Base-by-base conservation (phyloP, 208 protist species). In the Wallacemonas rigidus region DNA sequence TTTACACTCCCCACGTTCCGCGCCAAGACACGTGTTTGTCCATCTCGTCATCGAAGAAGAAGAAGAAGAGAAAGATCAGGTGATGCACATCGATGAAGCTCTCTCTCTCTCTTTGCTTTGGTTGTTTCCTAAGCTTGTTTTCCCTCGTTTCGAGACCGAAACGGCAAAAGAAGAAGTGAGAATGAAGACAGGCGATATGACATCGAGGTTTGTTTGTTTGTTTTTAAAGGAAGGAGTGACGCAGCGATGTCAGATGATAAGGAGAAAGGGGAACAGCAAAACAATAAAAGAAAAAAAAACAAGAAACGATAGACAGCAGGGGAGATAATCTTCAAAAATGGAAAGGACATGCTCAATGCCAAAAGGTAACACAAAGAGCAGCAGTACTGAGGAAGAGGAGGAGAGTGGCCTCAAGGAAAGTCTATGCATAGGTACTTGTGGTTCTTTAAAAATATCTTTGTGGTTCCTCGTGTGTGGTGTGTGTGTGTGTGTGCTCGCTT, bases 261-360 rank as follows among this genome's bases (percentile, higher is more conserved):
- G 48, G 48, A 70, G 11, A 58, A 53, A 56, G 43, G 35, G 58
- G 58, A 70, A 70, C 55, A 70, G 44, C 2, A 60, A 61, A 48
- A 75, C 39, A 74, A 43, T 61, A 63, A 74, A 36, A 79, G 50
- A 57, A 65, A 58, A 53, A 53, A 69, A 8, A 54, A 60, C 9
- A 62, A 62, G 26, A 62, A 62, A 62, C 14, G n/a, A 41, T 43
- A 0, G 35, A 62, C 4, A 58, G 35, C 6, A 35, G 14, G 47
- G 47, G 47, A 51, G 7, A 51, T 15, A 51, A 8, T 8, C 7
- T 51, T 8, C 14, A 26, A 38, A 41, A 50, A 50, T 50, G 45
- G 26, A 26, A 26, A 50, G 45, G 8, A 14, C 8, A 50, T 12
- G 45, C 8, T 50, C 45, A 50, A 50, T 0, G 45, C 45, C 6